Evolutionary conservation across 441 rosid genomes (phyloP), one percentile per base, ranked within the genome.

Genomic region (Populus hybrid): DNA sequence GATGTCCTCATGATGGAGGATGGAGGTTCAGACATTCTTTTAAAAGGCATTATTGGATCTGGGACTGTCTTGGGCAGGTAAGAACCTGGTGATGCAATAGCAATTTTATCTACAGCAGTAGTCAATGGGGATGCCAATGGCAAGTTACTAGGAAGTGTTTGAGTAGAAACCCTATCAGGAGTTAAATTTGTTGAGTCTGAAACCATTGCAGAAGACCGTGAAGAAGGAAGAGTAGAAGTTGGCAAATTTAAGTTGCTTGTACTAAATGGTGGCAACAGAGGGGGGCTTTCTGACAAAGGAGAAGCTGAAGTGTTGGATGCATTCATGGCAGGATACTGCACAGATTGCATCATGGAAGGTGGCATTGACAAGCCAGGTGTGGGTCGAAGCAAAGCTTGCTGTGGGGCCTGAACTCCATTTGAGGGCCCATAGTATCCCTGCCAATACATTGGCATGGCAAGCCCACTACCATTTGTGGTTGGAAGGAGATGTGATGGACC

Each of bases 361-460:
- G 89, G 89, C 86, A 94, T 82, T 53, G 92, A 85, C 71, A 88
- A 67, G 36, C 89, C 94, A 71, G 87, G 91, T 59, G 94, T 90
- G 23, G 95, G 89, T 38, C 87, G 86, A 78, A 91, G 88, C 80
- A 89, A 80, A 81, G 94, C 71, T 81, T 92, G 98, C 70, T 92
- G 95, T 59, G 86, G 92, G 86, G 86, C 23, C 6, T 89, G 90
- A 80, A 90, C 85, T 71, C 93, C 92, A 83, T 80, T 91, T 70
- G 91, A 87, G 24, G 92, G 86, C 2, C 81, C 79, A 86, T 90
- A 92, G 81, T 86, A 94, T 69, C 97, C 94, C 80, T 83, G 94
- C 97, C 95, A 92, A 79, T 91, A 94, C 92, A 88, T 82, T 10
- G 89, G 92, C 92, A 88, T 83, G 30, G 91, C 86, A 77, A 88